These are phyloP conservation scores for Alternaria sp. DNA, from an alignment of 2,329 filamentous ascomycete genomes.

Conservation along the genomic window DNA sequence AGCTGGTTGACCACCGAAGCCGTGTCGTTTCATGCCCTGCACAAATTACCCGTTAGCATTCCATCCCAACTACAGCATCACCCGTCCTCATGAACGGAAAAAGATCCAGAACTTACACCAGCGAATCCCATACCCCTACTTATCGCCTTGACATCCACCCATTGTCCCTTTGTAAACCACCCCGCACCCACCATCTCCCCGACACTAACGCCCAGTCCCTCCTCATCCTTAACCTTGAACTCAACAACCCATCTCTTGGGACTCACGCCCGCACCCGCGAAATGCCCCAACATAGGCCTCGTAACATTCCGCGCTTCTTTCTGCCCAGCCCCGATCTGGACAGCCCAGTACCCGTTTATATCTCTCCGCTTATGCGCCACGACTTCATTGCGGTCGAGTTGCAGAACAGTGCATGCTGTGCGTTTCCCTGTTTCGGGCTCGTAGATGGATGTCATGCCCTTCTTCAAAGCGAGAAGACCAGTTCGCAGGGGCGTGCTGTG, in stretches of 20 bases:
- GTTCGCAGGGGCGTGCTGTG: slow-evolving; percentile 70
- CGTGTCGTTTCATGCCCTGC: slow-evolving; percentile 91
- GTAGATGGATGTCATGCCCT: slow-evolving; percentile 94
- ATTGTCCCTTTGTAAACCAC: slow-evolving; percentile 91
- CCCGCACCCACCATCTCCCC: slow-evolving; percentile 80
- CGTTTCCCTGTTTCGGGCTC: slow-evolving; percentile 75
- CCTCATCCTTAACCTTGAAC: slow-evolving; percentile 79
- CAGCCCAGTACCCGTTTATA: slow-evolving; percentile 89
- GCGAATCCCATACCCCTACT: slow-evolving; percentile 91
- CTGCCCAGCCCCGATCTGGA: slow-evolving; percentile 83
- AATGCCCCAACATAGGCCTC: slow-evolving; percentile 87
- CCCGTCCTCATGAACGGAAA: neutral
- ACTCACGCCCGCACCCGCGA: slow-evolving; percentile 77
- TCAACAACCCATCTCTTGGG: slow-evolving; percentile 86
- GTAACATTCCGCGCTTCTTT: slow-evolving; percentile 77
- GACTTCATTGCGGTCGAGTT: slow-evolving; percentile 91
- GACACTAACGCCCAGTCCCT: slow-evolving; percentile 74
- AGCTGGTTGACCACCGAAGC: slow-evolving; percentile 85
- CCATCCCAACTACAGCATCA: neutral
- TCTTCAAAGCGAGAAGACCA: slow-evolving; percentile 86
- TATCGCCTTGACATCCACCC: slow-evolving; percentile 81
- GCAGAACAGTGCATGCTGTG: slow-evolving; percentile 87
- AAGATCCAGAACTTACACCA: slow-evolving; percentile 60
- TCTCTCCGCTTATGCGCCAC: slow-evolving; percentile 82
- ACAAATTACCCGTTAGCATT: slow-evolving; percentile 6